These are phyloP conservation scores for Colletotrichum magnum DNA, from an alignment of 2,329 filamentous ascomycete genomes.

Conservation along the genomic window DNA sequence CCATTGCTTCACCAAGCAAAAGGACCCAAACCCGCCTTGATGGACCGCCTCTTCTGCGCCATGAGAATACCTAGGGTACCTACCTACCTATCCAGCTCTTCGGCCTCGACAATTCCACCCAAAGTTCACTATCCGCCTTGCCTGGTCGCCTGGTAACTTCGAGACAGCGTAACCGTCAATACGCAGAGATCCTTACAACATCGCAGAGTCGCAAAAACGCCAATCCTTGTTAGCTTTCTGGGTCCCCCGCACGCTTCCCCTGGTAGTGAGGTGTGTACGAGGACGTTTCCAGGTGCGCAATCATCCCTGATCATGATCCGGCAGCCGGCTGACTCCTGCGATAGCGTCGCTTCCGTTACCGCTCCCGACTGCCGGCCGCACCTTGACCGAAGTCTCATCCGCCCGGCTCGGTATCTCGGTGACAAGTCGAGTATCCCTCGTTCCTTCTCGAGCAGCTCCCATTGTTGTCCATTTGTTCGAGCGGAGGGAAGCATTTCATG, in stretches of 20 bases:
- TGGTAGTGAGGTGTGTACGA: too few species aligned
- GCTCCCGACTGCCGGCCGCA: constrained; percentile 33
- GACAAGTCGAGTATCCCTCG: not conserved
- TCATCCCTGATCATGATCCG: constrained; percentile 2
- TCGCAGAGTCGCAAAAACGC: not conserved
- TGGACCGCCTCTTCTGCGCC: not conserved
- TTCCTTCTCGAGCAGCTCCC: not conserved
- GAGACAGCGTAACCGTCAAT: not conserved
- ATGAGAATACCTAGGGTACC: not conserved
- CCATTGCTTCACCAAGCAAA: constrained; percentile 4
- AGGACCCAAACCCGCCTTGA: constrained; percentile 6
- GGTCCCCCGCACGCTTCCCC: not conserved
- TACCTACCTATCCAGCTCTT: too few species aligned
- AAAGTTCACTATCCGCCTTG: too few species aligned
- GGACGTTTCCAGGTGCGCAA: too few species aligned
- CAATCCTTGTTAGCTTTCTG: constrained; percentile 15
- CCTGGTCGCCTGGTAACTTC: not conserved
- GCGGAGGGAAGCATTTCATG: too few species aligned
- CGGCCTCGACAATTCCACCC: too few species aligned
- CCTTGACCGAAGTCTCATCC: constrained; percentile 12
- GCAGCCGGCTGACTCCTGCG: constrained; percentile 18
- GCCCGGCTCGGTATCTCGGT: not conserved
- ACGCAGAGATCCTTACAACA: constrained; percentile 1
- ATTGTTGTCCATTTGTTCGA: too few species aligned
- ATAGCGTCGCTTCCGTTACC: constrained; percentile 1